Evolutionary conservation across 352 stramenopile genomes (phyloP).

Genomic region (Phytophthora pistaciae): DNA sequence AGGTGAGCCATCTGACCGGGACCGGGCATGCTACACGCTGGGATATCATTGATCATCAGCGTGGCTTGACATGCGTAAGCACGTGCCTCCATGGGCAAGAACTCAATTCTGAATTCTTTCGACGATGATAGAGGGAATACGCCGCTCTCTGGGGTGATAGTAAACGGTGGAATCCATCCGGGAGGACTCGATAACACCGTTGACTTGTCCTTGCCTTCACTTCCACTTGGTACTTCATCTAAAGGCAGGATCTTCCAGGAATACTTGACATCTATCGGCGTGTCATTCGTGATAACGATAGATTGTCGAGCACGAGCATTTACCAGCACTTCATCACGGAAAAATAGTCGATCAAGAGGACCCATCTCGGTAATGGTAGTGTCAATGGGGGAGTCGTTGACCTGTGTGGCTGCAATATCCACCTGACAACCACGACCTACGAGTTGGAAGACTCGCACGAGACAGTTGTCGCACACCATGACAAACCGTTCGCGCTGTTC

Average conservation of each 20-base stretch:
- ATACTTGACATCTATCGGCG: conserved; percentile 68
- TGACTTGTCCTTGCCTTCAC: conserved; percentile 14
- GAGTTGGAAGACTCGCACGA: conserved; percentile 79
- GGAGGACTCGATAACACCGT: conserved; percentile 12
- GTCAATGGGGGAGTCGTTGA: conserved; percentile 65
- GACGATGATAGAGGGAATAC: conserved; percentile 50
- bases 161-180: conserved; percentile 39
- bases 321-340: conserved; percentile 52
- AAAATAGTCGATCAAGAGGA: conserved; percentile 55
- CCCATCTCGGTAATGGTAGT: conserved; percentile 54
- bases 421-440: conserved; percentile 75
- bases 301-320: conserved; percentile 40
- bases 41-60: conserved; percentile 58
- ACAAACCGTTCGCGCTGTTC: conserved; percentile 73
- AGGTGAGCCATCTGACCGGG: conserved; percentile 50
- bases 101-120: conserved; percentile 57
- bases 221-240: not conserved
- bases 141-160: conserved; percentile 46
- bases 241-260: conserved; percentile 53
- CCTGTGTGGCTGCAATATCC: conserved; percentile 51
- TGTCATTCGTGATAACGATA: conserved; percentile 71
- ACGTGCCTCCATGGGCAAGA: conserved; percentile 38
- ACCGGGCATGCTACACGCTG: conserved; percentile 63
- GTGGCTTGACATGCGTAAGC: conserved; percentile 42
- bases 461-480: conserved; percentile 87